A percentile compares a stretch with the other conserved stretches of the same genome.
phyloP scores from a whole-genome alignment of 148 eudicot species.

The Rhododendron kiyosumense region DNA sequence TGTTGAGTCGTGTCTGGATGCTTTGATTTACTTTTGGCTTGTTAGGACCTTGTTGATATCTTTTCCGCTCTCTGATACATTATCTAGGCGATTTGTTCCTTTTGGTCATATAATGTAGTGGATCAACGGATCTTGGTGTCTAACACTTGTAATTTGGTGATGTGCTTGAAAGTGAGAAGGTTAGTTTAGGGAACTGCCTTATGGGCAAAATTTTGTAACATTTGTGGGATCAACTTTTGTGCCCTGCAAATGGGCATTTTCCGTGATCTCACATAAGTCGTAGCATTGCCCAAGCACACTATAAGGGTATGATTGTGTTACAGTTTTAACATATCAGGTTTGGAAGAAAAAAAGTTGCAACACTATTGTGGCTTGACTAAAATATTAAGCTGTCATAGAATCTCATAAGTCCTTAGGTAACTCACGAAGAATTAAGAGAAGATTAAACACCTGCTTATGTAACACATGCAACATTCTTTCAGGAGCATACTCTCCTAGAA shows the following conservation, averaged over 20 bases:
- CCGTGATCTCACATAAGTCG: neutral
- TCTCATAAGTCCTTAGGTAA: neutral
- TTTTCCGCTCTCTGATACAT: neutral
- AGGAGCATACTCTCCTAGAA: neutral
- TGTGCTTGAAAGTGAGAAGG: neutral
- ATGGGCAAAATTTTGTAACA: neutral
- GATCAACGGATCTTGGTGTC: neutral
- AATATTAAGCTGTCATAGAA: neutral
- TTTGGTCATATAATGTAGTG: neutral
- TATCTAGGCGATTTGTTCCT: too few species aligned
- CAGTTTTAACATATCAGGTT: neutral
- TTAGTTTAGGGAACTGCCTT: neutral
- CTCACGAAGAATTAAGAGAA: neutral
- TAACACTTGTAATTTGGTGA: neutral
- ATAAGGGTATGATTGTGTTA: neutral
- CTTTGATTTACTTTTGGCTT: neutral
- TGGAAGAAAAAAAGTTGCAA: neutral
- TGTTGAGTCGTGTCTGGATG: neutral
- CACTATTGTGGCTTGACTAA: neutral
- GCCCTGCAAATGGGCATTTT: neutral
- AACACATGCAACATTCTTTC: neutral
- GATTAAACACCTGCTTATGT: neutral
- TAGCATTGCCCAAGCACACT: neutral
- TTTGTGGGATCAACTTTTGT: neutral
- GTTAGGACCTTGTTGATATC: neutral